Percentiles rank a stretch among this genome's conserved stretches.
Conservation (phyloP, 768 basidiomycete genomes). For the Hemileccinum rubropunctum region DNA sequence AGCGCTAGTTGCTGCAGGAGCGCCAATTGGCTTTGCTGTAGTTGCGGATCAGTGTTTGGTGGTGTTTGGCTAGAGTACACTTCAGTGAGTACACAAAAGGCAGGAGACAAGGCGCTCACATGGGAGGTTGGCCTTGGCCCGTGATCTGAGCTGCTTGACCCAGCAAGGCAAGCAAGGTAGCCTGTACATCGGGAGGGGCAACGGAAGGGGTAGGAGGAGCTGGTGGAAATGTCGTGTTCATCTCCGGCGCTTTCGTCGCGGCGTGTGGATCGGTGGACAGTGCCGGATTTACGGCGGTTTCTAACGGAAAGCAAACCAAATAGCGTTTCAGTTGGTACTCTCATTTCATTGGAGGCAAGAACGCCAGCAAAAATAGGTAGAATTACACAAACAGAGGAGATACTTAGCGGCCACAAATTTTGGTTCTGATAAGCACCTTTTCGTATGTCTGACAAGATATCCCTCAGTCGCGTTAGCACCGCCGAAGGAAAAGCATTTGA, state of each 20-base stretch:
- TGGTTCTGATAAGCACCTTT: conserved; percentile 85
- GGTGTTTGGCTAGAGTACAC: conserved; percentile 54
- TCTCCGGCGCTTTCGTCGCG: conserved; percentile 30
- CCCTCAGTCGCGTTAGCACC: conserved; percentile 69
- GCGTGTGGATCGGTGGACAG: conserved; percentile 39
- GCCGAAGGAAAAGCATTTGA: conserved; percentile 81
- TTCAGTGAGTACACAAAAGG: conserved; percentile 3
- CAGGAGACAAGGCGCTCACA: conserved; percentile 35
- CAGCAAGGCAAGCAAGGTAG: conserved; percentile 65
- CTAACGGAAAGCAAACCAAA: conserved; percentile 59
- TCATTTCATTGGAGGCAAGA: conserved; percentile 48
- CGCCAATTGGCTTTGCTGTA: conserved; percentile 60
- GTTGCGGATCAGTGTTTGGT: conserved; percentile 48
- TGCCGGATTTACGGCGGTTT: conserved; percentile 40
- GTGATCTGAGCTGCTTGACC: conserved; percentile 59
- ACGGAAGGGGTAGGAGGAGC: conserved; percentile 26
- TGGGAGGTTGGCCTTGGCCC: conserved; percentile 22
- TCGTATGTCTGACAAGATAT: conserved; percentile 62
- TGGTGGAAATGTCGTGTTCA: conserved; percentile 25
- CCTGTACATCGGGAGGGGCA: conserved; percentile 44
- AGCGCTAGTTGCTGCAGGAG: conserved; percentile 76
- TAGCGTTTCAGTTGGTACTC: conserved; percentile 61
- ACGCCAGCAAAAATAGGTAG: conserved; percentile 49
- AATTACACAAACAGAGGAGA: conserved; percentile 63
- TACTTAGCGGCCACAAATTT: conserved; percentile 79